Evolutionary conservation across 2,329 filamentous ascomycete genomes (phyloP), one percentile per base, ranked within the genome.

Genomic region (Paradendryphiella salina): DNA sequence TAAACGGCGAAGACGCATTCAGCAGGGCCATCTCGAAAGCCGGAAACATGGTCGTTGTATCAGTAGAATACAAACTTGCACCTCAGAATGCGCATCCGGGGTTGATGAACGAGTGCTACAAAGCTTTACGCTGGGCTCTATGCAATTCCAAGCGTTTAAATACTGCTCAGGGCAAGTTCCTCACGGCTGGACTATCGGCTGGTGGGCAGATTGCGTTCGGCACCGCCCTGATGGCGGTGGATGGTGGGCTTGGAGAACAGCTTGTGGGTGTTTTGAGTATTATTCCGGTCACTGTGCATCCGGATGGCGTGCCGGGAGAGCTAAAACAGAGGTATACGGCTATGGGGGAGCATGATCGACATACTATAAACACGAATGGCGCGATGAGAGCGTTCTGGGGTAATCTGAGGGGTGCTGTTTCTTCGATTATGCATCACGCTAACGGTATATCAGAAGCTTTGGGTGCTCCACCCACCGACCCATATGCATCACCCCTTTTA

Each of bases 231-330:
- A 69, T 62, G 46, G 59, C 75, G 10, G 61, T 76, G 43, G 74
- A 76, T 41, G 65, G 71, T 15, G 71, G 67, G 2, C 41, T 65
- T 5, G 66, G 63, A 17, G 60, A 68, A 20, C 54, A 61, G 1
- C 49, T 77, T n/a, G 65, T 70, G n/a, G 75, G 75, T 18, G 65
- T 76, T 3, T 56, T 74, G 3, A 70, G 70, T 1, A 52, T 74
- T 14, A 69, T 73, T 5, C 75, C 75, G 5, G 63, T 62, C 3
- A 71, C 73, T 0, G 56, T 74, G 4, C 73, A 75, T 47, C 71
- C 64, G 6, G 66, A 73, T 34, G 64, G 61, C 26, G 66, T 76
- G 8, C 75, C 75, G 0, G 67, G 59, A 4, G 59, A 66, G n/a
- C 59, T 73, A 34, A 70, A 67, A 45, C 43, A 56, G 3, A 64